Evolutionary conservation across 768 basidiomycete genomes (phyloP).

Genomic region (Termitomyces sp.): DNA sequence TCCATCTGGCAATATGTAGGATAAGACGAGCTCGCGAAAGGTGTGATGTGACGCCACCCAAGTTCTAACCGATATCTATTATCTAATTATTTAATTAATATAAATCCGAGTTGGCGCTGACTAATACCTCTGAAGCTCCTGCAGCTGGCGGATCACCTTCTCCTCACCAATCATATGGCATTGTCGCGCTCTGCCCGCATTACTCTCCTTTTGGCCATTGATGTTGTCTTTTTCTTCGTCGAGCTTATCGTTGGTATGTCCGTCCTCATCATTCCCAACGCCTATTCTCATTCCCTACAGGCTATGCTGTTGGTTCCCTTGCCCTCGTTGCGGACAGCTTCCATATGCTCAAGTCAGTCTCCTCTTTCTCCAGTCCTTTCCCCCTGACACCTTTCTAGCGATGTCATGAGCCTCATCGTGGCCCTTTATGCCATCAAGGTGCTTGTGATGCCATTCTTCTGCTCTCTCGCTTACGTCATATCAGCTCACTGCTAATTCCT

Average conservation of each 20-base stretch:
- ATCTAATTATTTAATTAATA: background rate
- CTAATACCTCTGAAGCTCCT: background rate
- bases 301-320: slow-evolving; percentile 94
- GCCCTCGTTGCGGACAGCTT: slow-evolving; percentile 96
- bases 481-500: slow-evolving; percentile 62
- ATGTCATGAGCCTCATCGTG: slow-evolving; percentile 93
- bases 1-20: slow-evolving; percentile 35
- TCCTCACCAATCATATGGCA: slow-evolving; percentile 23
- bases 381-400: slow-evolving; percentile 47
- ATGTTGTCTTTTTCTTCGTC: slow-evolving; percentile 82
- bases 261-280: slow-evolving; percentile 3
- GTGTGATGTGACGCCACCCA: background rate
- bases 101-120: background rate
- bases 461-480: slow-evolving; percentile 3
- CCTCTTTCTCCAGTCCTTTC: slow-evolving; percentile 1
- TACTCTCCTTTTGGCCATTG: slow-evolving; percentile 75
- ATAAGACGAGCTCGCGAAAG: background rate
- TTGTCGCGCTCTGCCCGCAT: slow-evolving; percentile 74
- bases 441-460: slow-evolving; percentile 6
- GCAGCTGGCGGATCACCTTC: background rate
- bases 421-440: slow-evolving; percentile 94
- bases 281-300: slow-evolving; percentile 34
- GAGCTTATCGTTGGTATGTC: slow-evolving; percentile 77
- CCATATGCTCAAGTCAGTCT: slow-evolving; percentile 94
- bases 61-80: background rate